Conservation (phyloP, 345 rosid genomes). For the Populus davidiana region DNA sequence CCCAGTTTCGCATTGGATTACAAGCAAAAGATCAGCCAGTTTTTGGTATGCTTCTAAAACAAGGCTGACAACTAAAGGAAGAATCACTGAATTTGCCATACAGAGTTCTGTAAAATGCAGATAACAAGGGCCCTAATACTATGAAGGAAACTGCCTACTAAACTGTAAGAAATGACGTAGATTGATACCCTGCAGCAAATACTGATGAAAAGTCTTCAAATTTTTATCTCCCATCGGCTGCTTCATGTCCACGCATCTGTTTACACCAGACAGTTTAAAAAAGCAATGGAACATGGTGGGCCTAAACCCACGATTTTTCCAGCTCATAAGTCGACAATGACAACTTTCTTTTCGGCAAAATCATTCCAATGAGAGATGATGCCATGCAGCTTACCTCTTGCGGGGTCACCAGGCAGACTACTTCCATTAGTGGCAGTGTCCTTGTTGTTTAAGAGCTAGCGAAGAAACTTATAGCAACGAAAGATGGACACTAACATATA, state of each 20-base stretch:
- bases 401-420: not conserved
- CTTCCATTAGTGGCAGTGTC: not conserved
- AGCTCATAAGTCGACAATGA: slow-evolving; percentile 38
- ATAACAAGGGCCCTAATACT: not conserved
- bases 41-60: not conserved
- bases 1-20: no score
- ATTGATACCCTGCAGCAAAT: not conserved
- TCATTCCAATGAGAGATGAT: not conserved
- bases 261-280: not conserved
- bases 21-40: no score
- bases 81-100: not conserved
- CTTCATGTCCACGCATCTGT: slow-evolving; percentile 9
- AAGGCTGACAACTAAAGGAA: not conserved
- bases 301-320: slow-evolving; percentile 11
- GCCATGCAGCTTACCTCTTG: not conserved
- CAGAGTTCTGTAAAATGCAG: not conserved
- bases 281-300: slow-evolving; percentile 27
- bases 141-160: not conserved
- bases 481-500: not conserved
- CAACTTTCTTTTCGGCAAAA: not conserved
- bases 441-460: not conserved
- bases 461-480: not conserved
- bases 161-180: not conserved
- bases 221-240: not conserved
- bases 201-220: not conserved